Evolutionary conservation across 2,329 filamentous ascomycete species (phyloP).

Genomic region (Arthrocladium fulminans): DNA sequence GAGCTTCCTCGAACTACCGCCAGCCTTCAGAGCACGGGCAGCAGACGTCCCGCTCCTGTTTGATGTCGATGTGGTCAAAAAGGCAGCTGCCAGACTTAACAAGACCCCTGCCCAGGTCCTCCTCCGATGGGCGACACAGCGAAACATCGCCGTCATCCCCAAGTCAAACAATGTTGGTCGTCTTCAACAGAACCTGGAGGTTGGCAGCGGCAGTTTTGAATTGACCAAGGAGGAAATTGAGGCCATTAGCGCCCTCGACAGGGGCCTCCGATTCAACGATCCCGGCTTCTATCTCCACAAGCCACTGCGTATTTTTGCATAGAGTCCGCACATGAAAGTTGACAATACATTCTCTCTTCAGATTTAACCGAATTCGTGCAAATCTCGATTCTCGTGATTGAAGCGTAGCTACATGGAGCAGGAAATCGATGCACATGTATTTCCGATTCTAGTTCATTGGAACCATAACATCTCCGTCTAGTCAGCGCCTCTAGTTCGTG

Average conservation of each 20-base stretch:
- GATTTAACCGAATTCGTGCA: no score
- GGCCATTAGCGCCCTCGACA: constrained; percentile 16
- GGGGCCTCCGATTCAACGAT: constrained; percentile 20
- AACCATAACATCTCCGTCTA: no score
- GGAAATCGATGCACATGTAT: no score
- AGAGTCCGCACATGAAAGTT: no score
- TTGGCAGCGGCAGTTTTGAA: constrained; percentile 14
- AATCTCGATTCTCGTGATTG: no score
- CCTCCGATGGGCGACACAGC: constrained; percentile 79
- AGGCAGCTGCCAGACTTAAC: constrained; percentile 58
- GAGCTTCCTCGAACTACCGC: constrained; percentile 62
- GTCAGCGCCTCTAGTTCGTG: no score
- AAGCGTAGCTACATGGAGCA: no score
- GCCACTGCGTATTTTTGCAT: no score
- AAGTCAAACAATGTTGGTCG: constrained; percentile 56
- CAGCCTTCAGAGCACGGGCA: constrained; percentile 49
- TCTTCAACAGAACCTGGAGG: constrained; percentile 22
- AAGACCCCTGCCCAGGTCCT: constrained; percentile 74
- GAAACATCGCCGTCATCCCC: constrained; percentile 70
- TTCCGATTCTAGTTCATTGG: no score
- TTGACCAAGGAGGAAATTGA: constrained; percentile 16
- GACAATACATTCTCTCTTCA: no score
- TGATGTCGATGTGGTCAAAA: constrained; percentile 56
- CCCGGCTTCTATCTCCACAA: no score
- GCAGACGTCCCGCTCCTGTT: constrained; percentile 62